phyloP scores from a whole-genome alignment of 371 early-diverging fungal genomes.

The Apophysomyces ossiformis region DNA sequence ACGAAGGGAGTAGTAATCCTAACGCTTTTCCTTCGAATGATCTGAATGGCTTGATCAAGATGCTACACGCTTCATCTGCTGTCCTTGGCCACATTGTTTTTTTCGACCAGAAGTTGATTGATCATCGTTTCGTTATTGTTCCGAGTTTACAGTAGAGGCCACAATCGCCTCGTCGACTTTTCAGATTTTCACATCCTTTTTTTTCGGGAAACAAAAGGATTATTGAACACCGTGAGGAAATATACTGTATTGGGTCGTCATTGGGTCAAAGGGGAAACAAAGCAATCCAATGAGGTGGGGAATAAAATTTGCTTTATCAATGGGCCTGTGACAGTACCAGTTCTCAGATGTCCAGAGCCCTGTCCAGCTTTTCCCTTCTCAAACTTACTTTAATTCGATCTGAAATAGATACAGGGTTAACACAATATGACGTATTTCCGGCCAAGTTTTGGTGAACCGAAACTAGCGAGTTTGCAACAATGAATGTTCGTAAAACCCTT shows the following conservation, averaged over 20 bases:
- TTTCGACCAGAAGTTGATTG: conserved; percentile 3
- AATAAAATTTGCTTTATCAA: too few relatives aligned
- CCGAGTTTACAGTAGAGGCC: neutral
- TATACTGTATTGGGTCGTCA: too few relatives aligned
- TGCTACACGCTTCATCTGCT: neutral
- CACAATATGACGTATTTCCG: too few relatives aligned
- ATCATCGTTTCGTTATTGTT: neutral
- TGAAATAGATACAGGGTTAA: neutral
- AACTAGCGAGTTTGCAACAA: too few relatives aligned
- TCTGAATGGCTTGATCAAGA: neutral
- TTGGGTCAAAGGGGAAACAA: too few relatives aligned
- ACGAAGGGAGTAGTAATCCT: conserved; percentile 1
- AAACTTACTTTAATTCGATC: neutral
- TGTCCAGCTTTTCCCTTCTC: neutral
- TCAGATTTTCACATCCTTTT: neutral
- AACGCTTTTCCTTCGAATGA: neutral
- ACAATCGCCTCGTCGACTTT: neutral
- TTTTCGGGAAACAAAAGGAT: neutral
- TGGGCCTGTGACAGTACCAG: too few relatives aligned
- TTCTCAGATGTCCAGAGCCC: neutral
- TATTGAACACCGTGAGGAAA: neutral
- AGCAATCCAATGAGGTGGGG: too few relatives aligned
- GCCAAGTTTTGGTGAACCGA: too few relatives aligned
- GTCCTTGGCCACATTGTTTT: neutral
- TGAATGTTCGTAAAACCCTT: too few relatives aligned